Conservation (phyloP, 2,329 filamentous ascomycete genomes). For the Epichloe elymi region DNA sequence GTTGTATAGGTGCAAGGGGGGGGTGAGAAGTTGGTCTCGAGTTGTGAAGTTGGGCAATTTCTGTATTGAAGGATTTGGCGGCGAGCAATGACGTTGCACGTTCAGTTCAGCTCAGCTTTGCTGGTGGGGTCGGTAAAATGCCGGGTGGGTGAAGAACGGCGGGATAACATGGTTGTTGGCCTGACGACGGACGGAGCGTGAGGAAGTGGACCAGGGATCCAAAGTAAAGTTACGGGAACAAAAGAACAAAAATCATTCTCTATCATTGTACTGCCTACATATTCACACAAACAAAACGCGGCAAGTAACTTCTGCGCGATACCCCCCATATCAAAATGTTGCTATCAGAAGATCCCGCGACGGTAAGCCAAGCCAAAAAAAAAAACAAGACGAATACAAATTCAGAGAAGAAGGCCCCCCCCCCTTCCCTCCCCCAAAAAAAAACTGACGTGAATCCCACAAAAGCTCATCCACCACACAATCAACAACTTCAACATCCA, state of each 20-base stretch:
- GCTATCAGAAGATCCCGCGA: conserved; percentile 84
- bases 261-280: too few relatives aligned
- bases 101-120: too few relatives aligned
- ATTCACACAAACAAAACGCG: background rate
- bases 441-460: background rate
- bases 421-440: background rate
- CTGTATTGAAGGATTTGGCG: background rate
- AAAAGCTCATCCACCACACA: conserved; percentile 54
- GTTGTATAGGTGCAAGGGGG: background rate
- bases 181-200: conserved; percentile 2
- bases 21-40: background rate
- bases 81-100: conserved; percentile 2
- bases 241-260: background rate
- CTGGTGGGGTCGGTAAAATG: background rate
- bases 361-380: conserved; percentile 43
- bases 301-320: background rate
- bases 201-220: background rate
- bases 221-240: too few relatives aligned
- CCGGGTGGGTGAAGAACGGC: background rate
- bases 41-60: background rate
- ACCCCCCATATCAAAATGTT: conserved; percentile 50
- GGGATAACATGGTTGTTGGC: conserved; percentile 5
- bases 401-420: background rate
- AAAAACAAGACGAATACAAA: too few relatives aligned
- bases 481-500: conserved; percentile 90